Evolutionary conservation across 2,329 filamentous ascomycete species (phyloP), one percentile per base, ranked within the genome.

Genomic region (Diaporthe citrichinensis): DNA sequence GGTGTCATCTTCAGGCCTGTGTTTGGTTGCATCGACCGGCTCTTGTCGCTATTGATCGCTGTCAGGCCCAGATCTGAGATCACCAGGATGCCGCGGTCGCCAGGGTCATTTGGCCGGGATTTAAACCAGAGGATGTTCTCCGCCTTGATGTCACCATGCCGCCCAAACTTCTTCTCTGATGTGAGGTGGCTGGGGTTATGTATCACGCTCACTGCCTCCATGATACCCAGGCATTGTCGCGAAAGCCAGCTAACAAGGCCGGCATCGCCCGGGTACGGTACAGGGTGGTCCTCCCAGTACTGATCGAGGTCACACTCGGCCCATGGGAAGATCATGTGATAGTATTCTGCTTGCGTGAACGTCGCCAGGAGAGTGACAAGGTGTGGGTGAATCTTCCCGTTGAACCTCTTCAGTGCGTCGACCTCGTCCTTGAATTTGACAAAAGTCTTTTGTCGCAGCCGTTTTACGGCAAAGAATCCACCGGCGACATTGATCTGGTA

Each of bases 111-210:
- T n/a, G 62, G 61, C 2, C 44, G 34, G 8, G 55, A 51, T 3
- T 39, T 49, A 25, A 76, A 80, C 76, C 76, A 79, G 9, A 80
- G 75, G 1, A 80, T 78, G 31, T 80, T 80, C 23, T 78, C 75
- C 0, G 78, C 77, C 39, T 80, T 80, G 44, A 80, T 79, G 31
- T 80, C 79, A 12, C 78, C 78, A 41, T 79, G 78, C 23, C 74
- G 53, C 1, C 77, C 77, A n/a, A 39, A 76, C 8, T 14, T 39
- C 14, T 28, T 61, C 0, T 59, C 73, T 2, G 65, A 3, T 1
- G 7, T n/a, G 4, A 74, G 55, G 17, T 74, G 73, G 2, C 31
- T 9, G 3, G 65, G 62, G 28, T 74, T 74, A 46, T 74, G 73
- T 31, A 74, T 71, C 0, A 62, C 41, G 55, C 25, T 49, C 25